phyloP scores from a whole-genome alignment of 2,329 filamentous ascomycete genomes.

The Ophiognomonia clavigignenti-juglandacearum region DNA sequence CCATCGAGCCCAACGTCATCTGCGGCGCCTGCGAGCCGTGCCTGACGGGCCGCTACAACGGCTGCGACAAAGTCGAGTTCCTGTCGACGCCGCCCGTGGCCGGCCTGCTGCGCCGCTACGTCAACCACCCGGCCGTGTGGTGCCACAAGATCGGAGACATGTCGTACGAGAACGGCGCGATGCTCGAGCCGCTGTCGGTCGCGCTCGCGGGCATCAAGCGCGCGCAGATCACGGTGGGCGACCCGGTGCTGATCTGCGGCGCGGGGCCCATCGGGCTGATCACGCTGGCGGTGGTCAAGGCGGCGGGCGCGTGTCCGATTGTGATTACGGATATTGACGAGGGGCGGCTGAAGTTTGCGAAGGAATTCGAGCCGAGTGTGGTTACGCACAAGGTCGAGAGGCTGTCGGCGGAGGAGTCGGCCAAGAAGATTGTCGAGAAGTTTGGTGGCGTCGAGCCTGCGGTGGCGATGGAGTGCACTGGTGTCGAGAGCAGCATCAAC shows the following conservation, averaged over 20 bases:
- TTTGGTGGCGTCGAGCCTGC: slow-evolving; percentile 78
- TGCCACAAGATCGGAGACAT: slow-evolving; percentile 94
- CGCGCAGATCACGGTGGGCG: slow-evolving; percentile 74
- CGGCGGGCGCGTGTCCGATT: slow-evolving; percentile 84
- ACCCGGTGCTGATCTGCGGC: slow-evolving; percentile 84
- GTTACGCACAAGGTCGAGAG: slow-evolving; percentile 73
- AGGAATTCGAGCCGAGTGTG: slow-evolving; percentile 73
- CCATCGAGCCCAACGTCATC: slow-evolving; percentile 90
- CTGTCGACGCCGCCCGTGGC: slow-evolving; percentile 85
- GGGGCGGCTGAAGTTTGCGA: slow-evolving; percentile 77
- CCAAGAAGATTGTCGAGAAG: slow-evolving; percentile 59
- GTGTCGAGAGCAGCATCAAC: slow-evolving; percentile 83
- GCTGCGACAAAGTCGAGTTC: slow-evolving; percentile 81
- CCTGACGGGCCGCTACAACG: slow-evolving; percentile 90
- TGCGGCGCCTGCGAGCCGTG: slow-evolving; percentile 89
- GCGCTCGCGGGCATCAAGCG: slow-evolving; percentile 84
- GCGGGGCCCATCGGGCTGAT: slow-evolving; percentile 93
- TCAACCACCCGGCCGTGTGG: slow-evolving; percentile 92
- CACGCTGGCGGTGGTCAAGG: slow-evolving; percentile 75
- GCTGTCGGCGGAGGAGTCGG: slow-evolving; percentile 64
- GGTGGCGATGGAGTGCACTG: slow-evolving; percentile 86
- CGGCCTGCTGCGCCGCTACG: slow-evolving; percentile 83
- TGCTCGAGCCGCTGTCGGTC: slow-evolving; percentile 87
- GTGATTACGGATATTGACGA: slow-evolving; percentile 95
- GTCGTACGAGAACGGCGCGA: slow-evolving; percentile 84